These are phyloP conservation scores for Smittium mucronatum DNA, from an alignment of 371 early-diverging fungal species.

Conservation along the genomic window DNA sequence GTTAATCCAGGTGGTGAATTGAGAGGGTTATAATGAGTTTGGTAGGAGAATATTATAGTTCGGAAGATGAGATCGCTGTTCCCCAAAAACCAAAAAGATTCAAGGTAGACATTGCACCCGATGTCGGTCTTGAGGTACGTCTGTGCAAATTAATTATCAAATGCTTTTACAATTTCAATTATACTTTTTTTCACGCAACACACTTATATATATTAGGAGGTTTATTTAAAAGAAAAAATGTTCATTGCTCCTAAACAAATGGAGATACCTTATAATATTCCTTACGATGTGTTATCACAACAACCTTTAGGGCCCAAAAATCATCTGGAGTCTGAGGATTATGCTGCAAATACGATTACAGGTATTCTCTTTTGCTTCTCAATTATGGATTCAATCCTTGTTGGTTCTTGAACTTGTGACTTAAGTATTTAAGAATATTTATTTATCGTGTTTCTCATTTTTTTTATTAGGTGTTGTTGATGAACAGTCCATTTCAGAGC, in stretches of 20 bases:
- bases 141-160: neutral
- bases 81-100: conserved; percentile 11
- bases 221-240: conserved; percentile 29
- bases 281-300: conserved; percentile 53
- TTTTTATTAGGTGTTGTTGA: conserved; percentile 38
- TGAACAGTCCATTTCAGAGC: conserved; percentile 58
- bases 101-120: conserved; percentile 53
- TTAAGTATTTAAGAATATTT: neutral
- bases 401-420: neutral
- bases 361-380: conserved; percentile 48
- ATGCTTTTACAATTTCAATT: neutral
- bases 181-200: neutral
- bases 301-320: conserved; percentile 65
- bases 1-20: too few relatives aligned
- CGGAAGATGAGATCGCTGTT: conserved; percentile 5
- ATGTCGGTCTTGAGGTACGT: conserved; percentile 56
- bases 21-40: conserved; percentile 7
- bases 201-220: conserved; percentile 26
- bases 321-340: conserved; percentile 41
- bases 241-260: conserved; percentile 50
- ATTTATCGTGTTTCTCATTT: neutral
- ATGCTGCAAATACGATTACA: conserved; percentile 50
- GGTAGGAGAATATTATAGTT: conserved; percentile 5
- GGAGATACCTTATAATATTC: conserved; percentile 59
- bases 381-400: too few relatives aligned